Base-by-base conservation (phyloP, 106 monocot genomes). In the Narthecium ossifragum region DNA sequence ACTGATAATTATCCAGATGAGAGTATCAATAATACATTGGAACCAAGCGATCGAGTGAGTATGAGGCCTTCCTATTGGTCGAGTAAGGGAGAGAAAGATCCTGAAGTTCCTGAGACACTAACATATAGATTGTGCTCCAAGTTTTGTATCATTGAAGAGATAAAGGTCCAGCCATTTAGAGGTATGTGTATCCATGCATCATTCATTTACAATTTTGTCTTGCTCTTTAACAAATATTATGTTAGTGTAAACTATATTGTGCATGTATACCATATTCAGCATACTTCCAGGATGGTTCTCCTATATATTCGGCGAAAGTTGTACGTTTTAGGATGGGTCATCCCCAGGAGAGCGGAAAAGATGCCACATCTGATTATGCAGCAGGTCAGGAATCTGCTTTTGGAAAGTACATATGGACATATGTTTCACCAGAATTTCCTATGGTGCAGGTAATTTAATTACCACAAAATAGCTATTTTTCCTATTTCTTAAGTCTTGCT, bases 1-100 rank as follows among this genome's bases (percentile, higher is more conserved):
- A 93, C 93, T 55, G 93, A 93, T 50, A 85, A 85, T 66, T 85
- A 70, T 71, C 88, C 88, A 28, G 70, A 64, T 61, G 96, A 98
- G 74, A 72, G 84, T 58, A 87, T 90, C 37, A 68, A 71, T 9
- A 71, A 87, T 57, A 98, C 96, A 40, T 41, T 90, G 55, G 76
- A 74, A 11, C 71, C 83, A 18, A 57, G 22, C 40, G 72, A 87
- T 34, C 36, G 24, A 47, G 66, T 79, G 31, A 33, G 67, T 22
- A 26, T 4, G 34, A 71, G 71, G 23, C 81, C 84, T 18, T 87
- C 96, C 39, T 98, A 98, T 60, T 98, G 96, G 96, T 98, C 96
- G 27, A 98, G 96, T 64, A 65, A 58, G 28, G 96, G 96, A 46
- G 53, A 75, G 13, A 63, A 40, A 30, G 79, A 90, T 69, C 76